These are phyloP conservation scores for Zygosaccharomyces kombuchaensis DNA, from an alignment of 805 yeast species.

Conservation along the genomic window DNA sequence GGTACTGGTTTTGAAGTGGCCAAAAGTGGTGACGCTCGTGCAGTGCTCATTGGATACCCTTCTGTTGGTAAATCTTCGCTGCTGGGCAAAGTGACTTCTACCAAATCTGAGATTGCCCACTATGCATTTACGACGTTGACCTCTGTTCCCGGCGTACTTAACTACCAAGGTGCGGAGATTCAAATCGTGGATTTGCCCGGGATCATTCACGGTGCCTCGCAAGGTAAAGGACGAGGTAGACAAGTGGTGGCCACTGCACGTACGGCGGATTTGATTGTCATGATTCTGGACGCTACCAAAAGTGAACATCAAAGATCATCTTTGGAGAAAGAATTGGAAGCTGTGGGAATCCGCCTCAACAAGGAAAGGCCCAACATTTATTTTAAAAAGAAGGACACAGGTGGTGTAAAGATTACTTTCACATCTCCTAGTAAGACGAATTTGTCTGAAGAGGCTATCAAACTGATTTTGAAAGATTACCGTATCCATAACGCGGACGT, in stretches of 20 bases:
- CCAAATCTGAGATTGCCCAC: slow-evolving; percentile 91
- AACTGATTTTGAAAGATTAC: slow-evolving; percentile 76
- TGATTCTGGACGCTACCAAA: slow-evolving; percentile 95
- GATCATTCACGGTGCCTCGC: slow-evolving; percentile 92
- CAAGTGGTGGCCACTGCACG: slow-evolving; percentile 96
- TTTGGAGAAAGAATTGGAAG: slow-evolving; percentile 82
- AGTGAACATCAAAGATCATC: slow-evolving; percentile 84
- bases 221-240: slow-evolving; percentile 96
- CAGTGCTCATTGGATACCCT: slow-evolving; percentile 92
- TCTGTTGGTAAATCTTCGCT: slow-evolving; percentile 96
- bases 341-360: slow-evolving; percentile 89
- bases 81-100: slow-evolving; percentile 82
- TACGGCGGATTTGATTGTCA: slow-evolving; percentile 86
- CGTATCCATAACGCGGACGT: slow-evolving; percentile 93
- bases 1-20: slow-evolving; percentile 93
- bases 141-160: slow-evolving; percentile 92
- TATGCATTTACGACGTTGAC: slow-evolving; percentile 95
- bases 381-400: slow-evolving; percentile 75
- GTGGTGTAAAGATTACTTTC: slow-evolving; percentile 83
- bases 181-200: slow-evolving; percentile 98
- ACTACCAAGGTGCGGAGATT: slow-evolving; percentile 93
- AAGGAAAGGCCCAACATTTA: slow-evolving; percentile 73
- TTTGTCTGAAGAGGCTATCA: slow-evolving; percentile 74
- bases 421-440: slow-evolving; percentile 71
- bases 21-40: slow-evolving; percentile 95